Percentiles rank a stretch among this genome's conserved stretches.
phyloP scores from a whole-genome alignment of 179 eudicot species.

The Silene coronaria region DNA sequence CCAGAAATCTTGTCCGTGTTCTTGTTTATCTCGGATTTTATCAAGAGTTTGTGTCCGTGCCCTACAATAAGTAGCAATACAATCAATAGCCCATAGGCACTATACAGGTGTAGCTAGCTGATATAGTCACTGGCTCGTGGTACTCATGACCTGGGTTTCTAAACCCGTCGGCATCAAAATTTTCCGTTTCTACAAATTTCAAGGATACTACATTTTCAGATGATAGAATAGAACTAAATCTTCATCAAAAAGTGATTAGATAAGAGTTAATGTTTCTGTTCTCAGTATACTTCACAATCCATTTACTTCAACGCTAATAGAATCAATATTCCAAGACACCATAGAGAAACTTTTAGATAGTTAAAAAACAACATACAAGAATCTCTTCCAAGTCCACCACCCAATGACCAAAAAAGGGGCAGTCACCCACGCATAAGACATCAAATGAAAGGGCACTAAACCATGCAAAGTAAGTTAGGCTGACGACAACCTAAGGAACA shows the following conservation, averaged over 20 bases:
- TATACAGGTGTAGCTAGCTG: no score
- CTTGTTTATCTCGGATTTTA: background rate
- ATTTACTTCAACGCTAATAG: conserved; percentile 6
- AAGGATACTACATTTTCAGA: background rate
- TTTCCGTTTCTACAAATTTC: background rate
- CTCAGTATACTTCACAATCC: conserved; percentile 7
- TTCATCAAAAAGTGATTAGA: background rate
- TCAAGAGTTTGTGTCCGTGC: background rate
- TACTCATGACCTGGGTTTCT: no score
- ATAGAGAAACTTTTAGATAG: background rate
- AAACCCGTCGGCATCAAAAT: background rate
- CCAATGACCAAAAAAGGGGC: no score
- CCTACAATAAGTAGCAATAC: background rate
- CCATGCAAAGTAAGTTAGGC: background rate
- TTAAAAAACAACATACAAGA: no score
- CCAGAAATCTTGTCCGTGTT: background rate
- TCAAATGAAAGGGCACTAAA: background rate
- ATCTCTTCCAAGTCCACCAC: background rate
- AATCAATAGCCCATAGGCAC: no score
- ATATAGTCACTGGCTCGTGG: no score
- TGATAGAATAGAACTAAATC: conserved; percentile 5
- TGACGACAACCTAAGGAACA: background rate
- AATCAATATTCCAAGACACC: background rate
- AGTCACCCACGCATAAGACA: no score
- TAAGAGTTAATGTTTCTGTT: conserved; percentile 1